phyloP scores from a whole-genome alignment of 2,329 filamentous ascomycete genomes.

The Colletotrichum sp. region DNA sequence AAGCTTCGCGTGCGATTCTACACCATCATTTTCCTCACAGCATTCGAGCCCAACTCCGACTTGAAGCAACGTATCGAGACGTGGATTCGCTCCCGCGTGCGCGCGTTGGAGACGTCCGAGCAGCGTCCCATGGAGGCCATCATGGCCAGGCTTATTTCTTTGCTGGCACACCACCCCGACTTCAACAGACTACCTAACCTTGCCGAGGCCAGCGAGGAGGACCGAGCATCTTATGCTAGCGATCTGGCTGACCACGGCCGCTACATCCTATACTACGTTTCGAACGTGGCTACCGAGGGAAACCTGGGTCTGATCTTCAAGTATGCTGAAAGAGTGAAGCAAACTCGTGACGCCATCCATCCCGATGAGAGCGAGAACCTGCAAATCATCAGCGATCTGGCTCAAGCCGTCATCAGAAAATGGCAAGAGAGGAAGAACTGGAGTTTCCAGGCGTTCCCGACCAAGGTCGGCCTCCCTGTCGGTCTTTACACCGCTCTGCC shows the following conservation, averaged over 20 bases:
- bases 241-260: constrained; percentile 82
- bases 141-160: constrained; percentile 81
- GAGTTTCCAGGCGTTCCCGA: constrained; percentile 82
- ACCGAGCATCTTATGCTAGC: constrained; percentile 46
- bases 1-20: constrained; percentile 81
- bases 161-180: constrained; percentile 94
- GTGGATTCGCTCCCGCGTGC: constrained; percentile 85
- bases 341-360: constrained; percentile 80
- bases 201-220: constrained; percentile 25
- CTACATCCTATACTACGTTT: constrained; percentile 91
- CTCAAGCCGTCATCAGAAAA: constrained; percentile 79
- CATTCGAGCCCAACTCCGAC: constrained; percentile 82
- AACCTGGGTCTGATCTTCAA: constrained; percentile 91
- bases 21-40: constrained; percentile 86
- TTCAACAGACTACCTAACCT: constrained; percentile 57
- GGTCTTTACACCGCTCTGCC: constrained; percentile 79
- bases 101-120: constrained; percentile 65
- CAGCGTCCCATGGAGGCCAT: constrained; percentile 77
- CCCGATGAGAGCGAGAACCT: constrained; percentile 73
- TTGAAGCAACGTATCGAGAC: constrained; percentile 80
- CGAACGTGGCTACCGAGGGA: constrained; percentile 80
- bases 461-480: constrained; percentile 80
- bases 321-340: constrained; percentile 91
- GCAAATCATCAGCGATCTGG: constrained; percentile 87
- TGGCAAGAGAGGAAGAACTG: constrained; percentile 89